Evolutionary conservation across 2,329 filamentous ascomycete species (phyloP).

Genomic region (Rugonectria rugulosa): DNA sequence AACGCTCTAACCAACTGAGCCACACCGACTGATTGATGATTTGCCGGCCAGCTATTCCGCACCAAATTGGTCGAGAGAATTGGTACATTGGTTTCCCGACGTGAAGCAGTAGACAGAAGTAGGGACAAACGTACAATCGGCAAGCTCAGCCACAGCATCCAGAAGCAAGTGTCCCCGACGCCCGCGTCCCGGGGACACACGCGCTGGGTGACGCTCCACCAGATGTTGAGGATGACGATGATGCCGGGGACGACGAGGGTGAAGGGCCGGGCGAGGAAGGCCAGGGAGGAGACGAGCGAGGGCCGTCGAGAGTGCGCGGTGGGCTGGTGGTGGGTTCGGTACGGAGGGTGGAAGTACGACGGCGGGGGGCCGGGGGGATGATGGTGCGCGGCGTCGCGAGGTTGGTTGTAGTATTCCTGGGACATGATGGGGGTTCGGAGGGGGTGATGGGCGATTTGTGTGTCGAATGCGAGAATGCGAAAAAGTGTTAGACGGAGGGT

Average conservation of each 20-base stretch:
- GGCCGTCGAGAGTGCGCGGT: slow-evolving; percentile 2
- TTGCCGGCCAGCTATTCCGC: neutral
- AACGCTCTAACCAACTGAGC: slow-evolving; percentile 25
- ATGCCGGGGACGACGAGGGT: slow-evolving; percentile 40
- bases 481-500: too few relatives aligned
- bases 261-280: slow-evolving; percentile 27
- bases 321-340: slow-evolving; percentile 9
- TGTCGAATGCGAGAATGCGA: too few relatives aligned
- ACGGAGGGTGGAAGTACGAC: slow-evolving; percentile 21
- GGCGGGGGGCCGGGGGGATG: slow-evolving; percentile 11
- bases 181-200: slow-evolving; percentile 27
- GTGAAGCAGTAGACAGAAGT: neutral
- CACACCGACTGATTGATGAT: slow-evolving; percentile 18
- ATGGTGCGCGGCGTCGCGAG: neutral
- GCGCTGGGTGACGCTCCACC: slow-evolving; percentile 36
- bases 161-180: slow-evolving; percentile 29
- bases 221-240: slow-evolving; percentile 54
- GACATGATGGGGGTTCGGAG: neutral
- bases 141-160: slow-evolving; percentile 35
- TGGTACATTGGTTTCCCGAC: too few relatives aligned
- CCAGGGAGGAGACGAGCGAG: slow-evolving; percentile 18
- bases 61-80: neutral
- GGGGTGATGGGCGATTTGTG: too few relatives aligned
- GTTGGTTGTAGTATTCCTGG: neutral
- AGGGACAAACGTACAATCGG: slow-evolving; percentile 27